These are phyloP conservation scores for Tetracladium setigerum DNA, from an alignment of 495 filamentous ascomycete genomes.

Conservation along the genomic window DNA sequence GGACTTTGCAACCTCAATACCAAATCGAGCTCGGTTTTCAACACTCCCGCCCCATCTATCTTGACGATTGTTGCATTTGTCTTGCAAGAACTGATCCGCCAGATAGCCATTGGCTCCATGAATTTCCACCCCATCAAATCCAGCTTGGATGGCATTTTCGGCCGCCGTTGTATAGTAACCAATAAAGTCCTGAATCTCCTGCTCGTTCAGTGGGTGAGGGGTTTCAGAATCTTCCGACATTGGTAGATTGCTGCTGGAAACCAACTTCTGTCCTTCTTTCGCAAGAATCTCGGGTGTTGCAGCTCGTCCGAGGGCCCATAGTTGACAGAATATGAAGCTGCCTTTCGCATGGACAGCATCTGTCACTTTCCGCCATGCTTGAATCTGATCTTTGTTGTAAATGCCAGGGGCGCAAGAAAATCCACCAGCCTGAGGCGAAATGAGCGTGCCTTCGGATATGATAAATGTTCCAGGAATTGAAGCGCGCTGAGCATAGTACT, in stretches of 20 bases:
- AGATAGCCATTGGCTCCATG: conserved; percentile 69
- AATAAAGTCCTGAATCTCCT: conserved; percentile 48
- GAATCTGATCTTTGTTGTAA: conserved; percentile 51
- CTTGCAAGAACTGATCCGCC: conserved; percentile 64
- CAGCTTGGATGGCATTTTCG: conserved; percentile 53
- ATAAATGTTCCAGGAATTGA: conserved; percentile 50
- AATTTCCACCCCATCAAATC: conserved; percentile 70
- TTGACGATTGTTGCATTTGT: conserved; percentile 49
- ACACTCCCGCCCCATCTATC: conserved; percentile 63
- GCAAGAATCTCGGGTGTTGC: conserved; percentile 33
- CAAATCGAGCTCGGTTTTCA: conserved; percentile 61
- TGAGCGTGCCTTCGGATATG: conserved; percentile 58
- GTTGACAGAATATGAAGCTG: conserved; percentile 54
- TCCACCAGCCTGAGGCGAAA: conserved; percentile 42
- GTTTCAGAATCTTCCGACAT: conserved; percentile 22
- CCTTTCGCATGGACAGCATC: conserved; percentile 62
- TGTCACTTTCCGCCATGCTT: conserved; percentile 52
- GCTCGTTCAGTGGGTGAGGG: conserved; percentile 31
- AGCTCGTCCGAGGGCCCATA: conserved; percentile 58
- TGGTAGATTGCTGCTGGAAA: conserved; percentile 38
- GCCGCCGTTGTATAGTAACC: conserved; percentile 50
- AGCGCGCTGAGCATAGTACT: conserved; percentile 56
- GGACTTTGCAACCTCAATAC: conserved; percentile 51
- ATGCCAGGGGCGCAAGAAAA: conserved; percentile 54
- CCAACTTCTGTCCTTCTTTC: conserved; percentile 25